Percentiles rank a stretch among this genome's conserved stretches.
phyloP scores from a whole-genome alignment of 495 filamentous ascomycete genomes.

The Pseudomonodictys pantanalensis region DNA sequence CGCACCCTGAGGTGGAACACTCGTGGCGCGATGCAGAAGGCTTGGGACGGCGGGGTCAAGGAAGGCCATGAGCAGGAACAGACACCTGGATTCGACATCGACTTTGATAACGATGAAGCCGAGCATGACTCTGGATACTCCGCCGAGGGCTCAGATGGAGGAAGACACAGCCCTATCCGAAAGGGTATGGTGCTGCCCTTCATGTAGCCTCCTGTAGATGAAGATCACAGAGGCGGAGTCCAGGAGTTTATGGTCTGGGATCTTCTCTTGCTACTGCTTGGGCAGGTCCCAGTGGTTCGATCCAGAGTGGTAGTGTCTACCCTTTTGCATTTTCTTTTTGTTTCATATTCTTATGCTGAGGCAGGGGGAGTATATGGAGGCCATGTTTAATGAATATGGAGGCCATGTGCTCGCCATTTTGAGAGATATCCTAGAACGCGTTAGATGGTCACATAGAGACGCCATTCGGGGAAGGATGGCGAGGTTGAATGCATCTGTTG shows the following conservation, averaged over 20 bases:
- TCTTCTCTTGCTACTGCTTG: constrained; percentile 20
- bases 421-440: constrained; percentile 4
- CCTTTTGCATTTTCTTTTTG: background rate
- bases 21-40: constrained; percentile 80
- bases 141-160: constrained; percentile 31
- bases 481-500: background rate
- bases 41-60: constrained; percentile 55
- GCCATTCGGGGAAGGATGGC: background rate
- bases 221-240: background rate
- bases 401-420: background rate
- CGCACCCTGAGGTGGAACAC: constrained; percentile 92
- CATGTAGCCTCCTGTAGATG: constrained; percentile 11
- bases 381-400: background rate
- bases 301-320: background rate
- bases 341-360: background rate
- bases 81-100: constrained; percentile 74
- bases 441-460: background rate
- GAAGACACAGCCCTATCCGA: constrained; percentile 30
- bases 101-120: constrained; percentile 58
- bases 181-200: constrained; percentile 27
- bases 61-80: constrained; percentile 48
- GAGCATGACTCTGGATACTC: constrained; percentile 33
- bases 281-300: constrained; percentile 23
- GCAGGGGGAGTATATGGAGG: background rate
- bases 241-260: constrained; percentile 1